Evolutionary conservation across 192 early-diverging fungal genomes (phyloP).

Genomic region (Backusella luteola): DNA sequence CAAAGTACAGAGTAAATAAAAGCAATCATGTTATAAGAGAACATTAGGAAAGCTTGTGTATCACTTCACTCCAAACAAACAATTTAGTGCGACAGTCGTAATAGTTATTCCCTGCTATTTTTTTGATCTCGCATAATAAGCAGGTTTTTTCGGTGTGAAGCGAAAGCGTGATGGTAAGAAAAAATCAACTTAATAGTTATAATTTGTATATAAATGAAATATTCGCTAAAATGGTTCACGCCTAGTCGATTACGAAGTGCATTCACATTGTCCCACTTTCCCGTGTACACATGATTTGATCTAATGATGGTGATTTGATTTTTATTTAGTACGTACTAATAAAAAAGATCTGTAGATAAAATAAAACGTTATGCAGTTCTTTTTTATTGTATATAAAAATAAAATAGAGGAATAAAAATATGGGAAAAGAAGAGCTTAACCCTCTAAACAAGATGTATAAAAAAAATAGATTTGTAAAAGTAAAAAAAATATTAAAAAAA

Average conservation of each 20-base stretch:
- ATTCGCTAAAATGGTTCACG: conserved; percentile 7
- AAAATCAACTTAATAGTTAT: not conserved
- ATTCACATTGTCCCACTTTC: conserved; percentile 5
- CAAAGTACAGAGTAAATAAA: not conserved
- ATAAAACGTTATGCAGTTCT: not conserved
- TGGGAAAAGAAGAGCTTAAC: conserved; percentile 1
- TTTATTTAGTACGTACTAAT: not conserved
- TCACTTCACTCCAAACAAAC: conserved; percentile 2
- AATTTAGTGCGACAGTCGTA: not conserved
- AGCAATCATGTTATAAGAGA: conserved; percentile 7
- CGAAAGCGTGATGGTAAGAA: not conserved
- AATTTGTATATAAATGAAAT: not conserved
- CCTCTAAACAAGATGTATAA: conserved; percentile 4
- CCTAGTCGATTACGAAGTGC: not conserved
- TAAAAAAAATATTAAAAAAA: not conserved
- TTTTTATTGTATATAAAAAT: not conserved
- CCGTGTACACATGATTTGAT: conserved; percentile 4
- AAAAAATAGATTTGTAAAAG: not conserved
- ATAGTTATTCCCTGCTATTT: not conserved
- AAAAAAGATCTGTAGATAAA: not conserved
- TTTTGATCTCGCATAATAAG: not conserved
- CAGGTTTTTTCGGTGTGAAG: not conserved
- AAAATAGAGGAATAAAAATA: not conserved
- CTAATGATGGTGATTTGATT: not conserved
- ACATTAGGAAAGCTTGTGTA: conserved; percentile 9